Evolutionary conservation across 2,329 filamentous ascomycete species (phyloP).

Genomic region (Anthostomella pinea): DNA sequence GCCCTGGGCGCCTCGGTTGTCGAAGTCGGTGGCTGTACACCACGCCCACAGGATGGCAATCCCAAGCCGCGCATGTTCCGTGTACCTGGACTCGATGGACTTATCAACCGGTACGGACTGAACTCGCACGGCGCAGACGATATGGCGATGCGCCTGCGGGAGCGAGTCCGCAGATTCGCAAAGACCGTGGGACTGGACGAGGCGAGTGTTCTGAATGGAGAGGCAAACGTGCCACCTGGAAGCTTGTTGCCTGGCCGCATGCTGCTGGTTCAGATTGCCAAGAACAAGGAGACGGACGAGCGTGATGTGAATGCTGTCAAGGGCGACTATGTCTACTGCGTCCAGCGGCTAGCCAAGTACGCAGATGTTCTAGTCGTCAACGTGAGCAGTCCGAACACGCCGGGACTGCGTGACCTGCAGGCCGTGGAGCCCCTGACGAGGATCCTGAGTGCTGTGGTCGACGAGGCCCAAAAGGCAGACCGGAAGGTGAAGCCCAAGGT

Average conservation of each 20-base stretch:
- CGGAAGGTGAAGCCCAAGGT: slow-evolving; percentile 74
- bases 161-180: slow-evolving; percentile 76
- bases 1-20: slow-evolving; percentile 82
- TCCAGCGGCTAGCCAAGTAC: slow-evolving; percentile 77
- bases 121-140: slow-evolving; percentile 88
- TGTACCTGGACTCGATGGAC: slow-evolving; percentile 74
- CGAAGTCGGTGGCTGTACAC: slow-evolving; percentile 88
- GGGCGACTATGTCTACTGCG: slow-evolving; percentile 85
- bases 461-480: slow-evolving; percentile 66
- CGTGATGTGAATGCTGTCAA: slow-evolving; percentile 77
- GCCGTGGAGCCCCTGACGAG: slow-evolving; percentile 77
- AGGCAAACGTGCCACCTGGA: slow-evolving; percentile 76
- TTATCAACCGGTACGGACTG: slow-evolving; percentile 95
- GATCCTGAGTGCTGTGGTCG: slow-evolving; percentile 78
- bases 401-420: slow-evolving; percentile 83
- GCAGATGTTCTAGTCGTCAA: slow-evolving; percentile 98
- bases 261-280: slow-evolving; percentile 88
- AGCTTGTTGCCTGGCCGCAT: slow-evolving; percentile 72
- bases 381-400: slow-evolving; percentile 94
- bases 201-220: slow-evolving; percentile 70
- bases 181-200: slow-evolving; percentile 68
- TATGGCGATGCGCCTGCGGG: slow-evolving; percentile 74
- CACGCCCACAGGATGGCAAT: slow-evolving; percentile 84
- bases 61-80: slow-evolving; percentile 85
- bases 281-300: slow-evolving; percentile 92